Base-by-base conservation (phyloP, 2,329 filamentous ascomycete genomes). In the Microcyclosporella mali region DNA sequence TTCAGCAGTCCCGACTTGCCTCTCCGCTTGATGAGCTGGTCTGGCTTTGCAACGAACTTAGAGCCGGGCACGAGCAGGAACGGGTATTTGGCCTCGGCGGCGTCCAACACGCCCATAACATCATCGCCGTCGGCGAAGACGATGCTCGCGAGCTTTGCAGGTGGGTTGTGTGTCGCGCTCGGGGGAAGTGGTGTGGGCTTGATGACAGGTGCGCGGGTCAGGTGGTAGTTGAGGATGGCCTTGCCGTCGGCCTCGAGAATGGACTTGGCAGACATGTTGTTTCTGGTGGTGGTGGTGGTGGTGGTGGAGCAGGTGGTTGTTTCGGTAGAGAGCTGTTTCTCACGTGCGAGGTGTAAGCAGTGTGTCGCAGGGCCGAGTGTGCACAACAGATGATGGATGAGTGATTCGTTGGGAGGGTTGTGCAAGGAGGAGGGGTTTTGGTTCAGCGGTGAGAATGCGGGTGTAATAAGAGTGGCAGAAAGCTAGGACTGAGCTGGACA, bases 191-290 rank as follows among this genome's bases (percentile, higher is more conserved):
- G 88, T 65, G 88, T 90, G 58, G 90, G 86, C 85, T 95, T 97
- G 81, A 98, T 95, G 70, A 94, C 85, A 56, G 88, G 84, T 59
- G 92, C 88, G 68, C 92, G 85, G 62, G 92, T 97, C 73, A 98
- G 88, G 79, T 97, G 92, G 81, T 97, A 98, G 85, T 95, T 97
- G 81, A 98, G 81, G 77, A 98, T 97, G 80, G 92, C 92, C 85
- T 98, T 98, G 81, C 92, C 92, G 77, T 98, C 92, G 78, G 90
- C 90, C 79, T 98, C 92, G 78, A 85, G 74, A 68, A 98, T 97
- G 58, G 90, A 85, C 77, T 98, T 98, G 71, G 92, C 87, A 68
- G 87, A 88, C 88, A 94, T 94, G 64, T 64, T 78, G 70, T 25
- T 25, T 25, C 21, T 25, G 21, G 21, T 9, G 9, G 21, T 25